Evolutionary conservation across 2,329 filamentous ascomycete genomes (phyloP), one percentile per base, ranked within the genome.

Genomic region (Fusarium citri): DNA sequence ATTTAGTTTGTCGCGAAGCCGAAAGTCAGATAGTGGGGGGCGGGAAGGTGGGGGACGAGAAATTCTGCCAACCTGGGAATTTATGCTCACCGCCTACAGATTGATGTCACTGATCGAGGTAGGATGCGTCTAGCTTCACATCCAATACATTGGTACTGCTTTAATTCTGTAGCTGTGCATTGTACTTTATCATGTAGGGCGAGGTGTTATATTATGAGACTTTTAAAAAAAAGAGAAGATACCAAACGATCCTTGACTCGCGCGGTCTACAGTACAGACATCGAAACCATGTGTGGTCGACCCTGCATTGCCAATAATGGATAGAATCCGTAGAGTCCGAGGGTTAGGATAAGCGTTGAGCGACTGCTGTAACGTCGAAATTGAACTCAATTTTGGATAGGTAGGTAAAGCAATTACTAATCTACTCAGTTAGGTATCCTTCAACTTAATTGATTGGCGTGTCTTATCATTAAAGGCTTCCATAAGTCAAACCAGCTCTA

Each of bases 11-110:
- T 63, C 55, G 70, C 48, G 37, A 68, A 69, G 73, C 69, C 48
- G 50, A 59, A 67, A 50, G 61, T 62, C 48, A 59, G 48, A 56
- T 61, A 67, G 73, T 73, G 74, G 71, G 71, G 62, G 69, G 66
- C 69, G 58, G 61, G 68, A 55, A 65, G 78, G 78, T 79, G 78
- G 79, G 78, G 77, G 74, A 55, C 50, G 14, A 74, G 58, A 53
- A 41, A 66, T 70, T 78, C 76, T 78, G 77, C 77, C 77, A 45
- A n/a, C n/a, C n/a, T n/a, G n/a, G n/a, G n/a, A 14, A n/a, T 10
- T 6, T 10, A 54, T 55, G 51, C 61, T 65, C 64, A 74, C 71
- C 69, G 72, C 71, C 62, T 57, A 55, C 26, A 34, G 15, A 20
- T 30, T 54, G 45, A 62, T 58, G 46, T 26, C 41, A 56, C 57